Evolutionary conservation across 179 eudicot genomes (phyloP), one percentile per base, ranked within the genome.

Genomic region (Patellifolia procumbens): DNA sequence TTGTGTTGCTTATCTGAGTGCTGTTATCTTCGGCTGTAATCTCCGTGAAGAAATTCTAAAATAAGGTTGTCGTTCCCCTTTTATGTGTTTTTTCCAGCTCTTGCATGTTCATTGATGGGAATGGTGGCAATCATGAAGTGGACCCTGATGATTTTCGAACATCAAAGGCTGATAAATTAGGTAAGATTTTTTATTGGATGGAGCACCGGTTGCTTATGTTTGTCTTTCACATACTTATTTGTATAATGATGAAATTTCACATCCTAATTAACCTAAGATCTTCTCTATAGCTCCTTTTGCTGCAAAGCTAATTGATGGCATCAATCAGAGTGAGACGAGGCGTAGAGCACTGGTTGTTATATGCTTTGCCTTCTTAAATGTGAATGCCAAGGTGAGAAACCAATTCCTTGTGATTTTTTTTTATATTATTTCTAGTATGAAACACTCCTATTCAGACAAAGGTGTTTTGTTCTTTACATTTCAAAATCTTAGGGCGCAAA

Each of bases 311-410:
- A 85, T 94, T 39, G 96, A 94, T 78, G 98, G 98, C 69, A 89
- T 92, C 78, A 94, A 94, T 88, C 94, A 83, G 86, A 90, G 89
- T 80, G 92, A 91, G 74, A 83, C 62, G 73, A 87, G 97, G 83
- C 97, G 96, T 56, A 88, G 96, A 81, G 92, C 92, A 52, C 91
- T 94, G 42, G 76, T 89, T 74, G 86, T 94, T 79, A 84, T 92
- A 76, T 90, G 94, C 72, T 76, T 87, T 63, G 76, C 90, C 43
- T 81, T 80, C 83, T 78, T 85, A 75, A 92, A 94, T 64, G 84
- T 65, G 66, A 59, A 85, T 77, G 92, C 88, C 32, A 90, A 84
- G 96, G 98, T 94, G 73, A 78, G 85, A 65, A 45, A 42, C 31
- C 42, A 59, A 69, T 49, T 26, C 8, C 13, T 42, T 46, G 31